Base-by-base conservation (phyloP, 2,329 filamentous ascomycete genomes). In the Ramichloridium luteum region DNA sequence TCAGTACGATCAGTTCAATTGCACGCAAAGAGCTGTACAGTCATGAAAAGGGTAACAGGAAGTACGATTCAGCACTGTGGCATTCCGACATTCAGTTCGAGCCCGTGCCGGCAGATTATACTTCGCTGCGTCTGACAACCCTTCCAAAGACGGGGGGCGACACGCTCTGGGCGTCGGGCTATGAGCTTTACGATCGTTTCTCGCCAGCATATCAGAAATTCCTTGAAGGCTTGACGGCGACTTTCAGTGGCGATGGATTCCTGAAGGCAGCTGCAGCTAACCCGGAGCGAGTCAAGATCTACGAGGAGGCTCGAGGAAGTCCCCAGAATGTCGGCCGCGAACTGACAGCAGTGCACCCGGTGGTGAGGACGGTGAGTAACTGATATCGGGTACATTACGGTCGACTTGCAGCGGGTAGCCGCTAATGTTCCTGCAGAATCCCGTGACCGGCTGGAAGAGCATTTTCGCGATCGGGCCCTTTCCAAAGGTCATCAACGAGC, bases 81-180 rank as follows among this genome's bases (percentile, higher is more conserved):
- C 67, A 71, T 44, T 68, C 66, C 0, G 76, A 80, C 41, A 77
- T 79, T 38, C 66, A 68, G 1, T 80, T 77, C 37, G 76, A 80
- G 55, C 68, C 67, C 0, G 58, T 70, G 4, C 76, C 77, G 0
- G 65, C 67, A 4, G 75, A 80, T 47, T 80, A 80, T 44, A 65
- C 74, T 0, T 61, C 68, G 1, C 57, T 80, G 12, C 64, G 72
- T 14, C 52, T 77, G 2, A 66, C 64, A 3, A 54, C 68, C 28
- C 54, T 78, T 1, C 74, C 72, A 1, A 57, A 58, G 23, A 72
- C 65, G 0, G 73, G 72, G 27, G 45, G 48, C 20, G 47, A 77
- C 49, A 78, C 76, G 0, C 64, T 80, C 5, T 80, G 74, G 74
- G 75, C 74, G 0, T 75, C 72, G 1, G 73, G 72, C 0, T 79